Percentiles rank a stretch among this genome's conserved stretches.
These are phyloP conservation scores for Cadophora sp. DNA, from an alignment of 2,329 filamentous ascomycete genomes.

Conservation along the genomic window DNA sequence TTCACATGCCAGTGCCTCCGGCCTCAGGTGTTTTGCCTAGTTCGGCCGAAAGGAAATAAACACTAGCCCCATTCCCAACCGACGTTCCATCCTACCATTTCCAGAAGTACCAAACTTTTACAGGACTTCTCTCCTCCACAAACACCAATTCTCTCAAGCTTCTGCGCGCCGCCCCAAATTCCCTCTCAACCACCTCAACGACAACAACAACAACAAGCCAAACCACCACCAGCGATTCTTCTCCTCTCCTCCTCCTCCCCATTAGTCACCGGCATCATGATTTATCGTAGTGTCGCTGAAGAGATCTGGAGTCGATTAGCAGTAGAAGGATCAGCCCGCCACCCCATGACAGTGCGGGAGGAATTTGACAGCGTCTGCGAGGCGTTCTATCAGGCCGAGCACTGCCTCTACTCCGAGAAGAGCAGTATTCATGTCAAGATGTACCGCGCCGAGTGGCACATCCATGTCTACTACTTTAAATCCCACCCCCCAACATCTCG, in stretches of 20 bases:
- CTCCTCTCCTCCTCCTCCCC: not conserved
- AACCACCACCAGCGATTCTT: not conserved
- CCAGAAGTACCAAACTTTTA: too few relatives aligned
- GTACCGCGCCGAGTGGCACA: slow-evolving; percentile 5
- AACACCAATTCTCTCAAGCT: not conserved
- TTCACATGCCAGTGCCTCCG: too few relatives aligned
- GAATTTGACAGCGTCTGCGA: not conserved
- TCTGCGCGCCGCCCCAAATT: not conserved
- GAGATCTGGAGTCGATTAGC: not conserved
- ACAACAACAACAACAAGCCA: too few relatives aligned
- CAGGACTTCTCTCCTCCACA: too few relatives aligned
- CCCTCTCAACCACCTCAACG: too few relatives aligned
- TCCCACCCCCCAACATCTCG: too few relatives aligned
- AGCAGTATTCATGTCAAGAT: not conserved
- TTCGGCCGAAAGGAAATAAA: not conserved
- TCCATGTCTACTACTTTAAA: slow-evolving; percentile 18
- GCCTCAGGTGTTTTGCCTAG: too few relatives aligned
- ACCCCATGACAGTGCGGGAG: not conserved
- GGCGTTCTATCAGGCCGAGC: not conserved
- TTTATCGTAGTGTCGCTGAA: not conserved
- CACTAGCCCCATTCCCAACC: not conserved
- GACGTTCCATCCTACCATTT: not conserved
- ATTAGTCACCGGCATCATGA: not conserved
- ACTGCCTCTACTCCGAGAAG: not conserved
- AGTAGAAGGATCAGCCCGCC: not conserved